Base-by-base conservation (phyloP, 192 early-diverging fungal species). In the Backusella australiensis region DNA sequence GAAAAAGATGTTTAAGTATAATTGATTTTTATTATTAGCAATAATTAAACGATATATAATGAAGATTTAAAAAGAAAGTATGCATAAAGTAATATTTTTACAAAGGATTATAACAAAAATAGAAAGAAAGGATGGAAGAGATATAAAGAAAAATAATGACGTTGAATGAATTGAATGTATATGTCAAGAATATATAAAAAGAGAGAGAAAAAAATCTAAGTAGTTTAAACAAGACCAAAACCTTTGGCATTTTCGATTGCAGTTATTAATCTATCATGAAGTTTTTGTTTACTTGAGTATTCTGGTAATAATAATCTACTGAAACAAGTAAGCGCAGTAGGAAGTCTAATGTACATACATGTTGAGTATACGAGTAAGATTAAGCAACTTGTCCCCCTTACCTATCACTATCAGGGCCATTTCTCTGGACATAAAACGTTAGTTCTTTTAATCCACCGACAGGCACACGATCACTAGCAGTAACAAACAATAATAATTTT, bases 361-460 rank as follows among this genome's bases (percentile, higher is more conserved):
- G 29, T 12, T 21, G 21, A 53, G 21, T 34, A 3, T 6, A 68
- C n/a, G 19, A 68, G 35, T n/a, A 36, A 68, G 29, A 34, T 34
- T 32, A 68, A 36, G 7, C 65, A 34, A 35, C 34, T 6, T 32
- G 35, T 67, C 17, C 34, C 19, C 9, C 34, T 35, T 67, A 67
- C 66, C 66, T 79, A 44, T 96, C 91, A 26, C 89, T 90, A 77
- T 98, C 96, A 0, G 96, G 95, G 14, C 97, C 97, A 75, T 98
- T 97, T n/a, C 96, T 83, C 80, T 98, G 97, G 15, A 98, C 89
- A 41, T 96, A 94, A 93, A 98, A 98, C 26, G 91, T 90, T 34
- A 98, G 80, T 32, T 88, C 85, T 32, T 88, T 85, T 44, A 94
- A 87, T 1, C 97, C 96, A 56, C 91, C 90, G 42, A 97, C 78